Percentiles rank a stretch among this genome's conserved stretches.
Conservation (phyloP, 2,329 filamentous ascomycete genomes). For the Simplicillium sp. region DNA sequence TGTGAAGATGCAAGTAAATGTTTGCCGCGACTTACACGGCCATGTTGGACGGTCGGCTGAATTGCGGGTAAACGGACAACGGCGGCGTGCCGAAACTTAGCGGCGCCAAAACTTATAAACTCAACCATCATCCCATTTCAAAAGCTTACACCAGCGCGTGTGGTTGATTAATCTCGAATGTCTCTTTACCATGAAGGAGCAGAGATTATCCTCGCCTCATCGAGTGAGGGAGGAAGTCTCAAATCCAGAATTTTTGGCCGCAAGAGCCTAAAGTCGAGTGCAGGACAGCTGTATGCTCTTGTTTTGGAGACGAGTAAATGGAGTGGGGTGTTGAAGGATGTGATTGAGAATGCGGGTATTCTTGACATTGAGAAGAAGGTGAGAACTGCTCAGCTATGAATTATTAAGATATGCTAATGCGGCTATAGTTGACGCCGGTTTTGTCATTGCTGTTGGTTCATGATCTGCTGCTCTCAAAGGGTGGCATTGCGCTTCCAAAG, state of each 20-base stretch:
- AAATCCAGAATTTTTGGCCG: constrained; percentile 77
- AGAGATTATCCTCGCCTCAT: constrained; percentile 54
- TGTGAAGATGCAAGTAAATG: neutral
- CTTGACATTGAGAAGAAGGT: constrained; percentile 81
- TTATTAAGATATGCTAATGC: constrained; percentile 15
- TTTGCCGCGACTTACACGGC: neutral
- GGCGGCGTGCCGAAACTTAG: neutral
- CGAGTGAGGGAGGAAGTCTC: constrained; percentile 59
- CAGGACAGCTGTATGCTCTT: constrained; percentile 78
- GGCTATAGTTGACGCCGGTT: constrained; percentile 61
- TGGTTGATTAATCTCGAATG: constrained; percentile 41
- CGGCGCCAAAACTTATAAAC: neutral
- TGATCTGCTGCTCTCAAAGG: constrained; percentile 74
- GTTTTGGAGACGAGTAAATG: constrained; percentile 85
- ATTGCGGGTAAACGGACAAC: neutral
- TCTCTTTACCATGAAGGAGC: constrained; percentile 93
- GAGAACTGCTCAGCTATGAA: constrained; percentile 9
- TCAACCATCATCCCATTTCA: neutral
- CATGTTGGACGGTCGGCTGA: neutral
- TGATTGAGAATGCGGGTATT: constrained; percentile 74
- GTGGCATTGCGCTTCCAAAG: constrained; percentile 71
- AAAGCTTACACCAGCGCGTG: neutral
- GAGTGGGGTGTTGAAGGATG: constrained; percentile 75
- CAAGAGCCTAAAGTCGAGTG: constrained; percentile 65
- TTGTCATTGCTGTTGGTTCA: constrained; percentile 77